phyloP scores from a whole-genome alignment of 2,329 filamentous ascomycete genomes.

The Dothistroma septosporum region DNA sequence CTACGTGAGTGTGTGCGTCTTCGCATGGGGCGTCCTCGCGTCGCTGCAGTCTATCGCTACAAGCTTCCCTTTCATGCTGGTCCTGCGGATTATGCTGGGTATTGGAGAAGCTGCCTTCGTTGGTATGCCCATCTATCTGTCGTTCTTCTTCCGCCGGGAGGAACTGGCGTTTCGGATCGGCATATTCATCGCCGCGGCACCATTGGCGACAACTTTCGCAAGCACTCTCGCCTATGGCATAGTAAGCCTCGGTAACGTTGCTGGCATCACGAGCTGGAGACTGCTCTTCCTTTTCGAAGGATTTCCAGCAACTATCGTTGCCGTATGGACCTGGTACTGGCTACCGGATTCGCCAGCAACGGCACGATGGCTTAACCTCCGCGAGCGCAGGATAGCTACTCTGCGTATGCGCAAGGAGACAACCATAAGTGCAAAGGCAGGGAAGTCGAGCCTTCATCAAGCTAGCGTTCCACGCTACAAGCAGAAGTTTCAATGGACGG shows the following conservation, averaged over 20 bases:
- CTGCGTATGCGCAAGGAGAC: constrained; percentile 58
- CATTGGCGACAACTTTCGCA: constrained; percentile 63
- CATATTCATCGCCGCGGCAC: constrained; percentile 74
- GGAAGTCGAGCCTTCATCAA: constrained; percentile 4
- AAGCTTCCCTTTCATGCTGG: constrained; percentile 52
- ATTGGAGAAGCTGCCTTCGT: constrained; percentile 61
- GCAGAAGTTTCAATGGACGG: constrained; percentile 43
- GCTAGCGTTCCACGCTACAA: constrained; percentile 22
- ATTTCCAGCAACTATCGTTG: constrained; percentile 73
- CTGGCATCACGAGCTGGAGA: constrained; percentile 76
- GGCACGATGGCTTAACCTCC: constrained; percentile 40
- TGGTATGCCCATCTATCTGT: constrained; percentile 61
- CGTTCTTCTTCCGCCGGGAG: constrained; percentile 58
- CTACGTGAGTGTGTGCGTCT: constrained; percentile 61
- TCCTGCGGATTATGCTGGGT: constrained; percentile 58
- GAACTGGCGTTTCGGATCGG: constrained; percentile 84
- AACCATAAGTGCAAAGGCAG: background rate
- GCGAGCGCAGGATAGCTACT: constrained; percentile 61
- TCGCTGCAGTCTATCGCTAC: constrained; percentile 59
- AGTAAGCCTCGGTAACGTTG: constrained; percentile 58
- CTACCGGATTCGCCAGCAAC: constrained; percentile 68
- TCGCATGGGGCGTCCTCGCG: constrained; percentile 74
- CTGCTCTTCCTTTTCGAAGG: constrained; percentile 79
- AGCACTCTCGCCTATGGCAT: constrained; percentile 77
- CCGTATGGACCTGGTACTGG: constrained; percentile 67